Base-by-base conservation (phyloP, 805 yeast species). In the Wickerhamiella sergipiensis region DNA sequence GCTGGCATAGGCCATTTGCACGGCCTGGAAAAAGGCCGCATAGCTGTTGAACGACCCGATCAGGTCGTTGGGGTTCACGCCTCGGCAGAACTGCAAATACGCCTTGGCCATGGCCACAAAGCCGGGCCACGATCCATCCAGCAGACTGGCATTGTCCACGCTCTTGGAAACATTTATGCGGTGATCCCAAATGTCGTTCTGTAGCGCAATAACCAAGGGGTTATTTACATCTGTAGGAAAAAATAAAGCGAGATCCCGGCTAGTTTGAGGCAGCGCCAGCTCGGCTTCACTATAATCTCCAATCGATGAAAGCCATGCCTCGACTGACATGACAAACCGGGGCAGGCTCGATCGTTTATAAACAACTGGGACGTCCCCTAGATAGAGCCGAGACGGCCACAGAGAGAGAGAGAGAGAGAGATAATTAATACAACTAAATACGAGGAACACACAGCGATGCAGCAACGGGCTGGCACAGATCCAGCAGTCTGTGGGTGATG, bases 41-140 rank as follows among this genome's bases (percentile, higher is more conserved):
- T 71, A 75, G 23, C 77, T 62, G 54, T 78, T 83, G 57, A 75
- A 78, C 39, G 80, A 72, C 33, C 68, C 71, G 45, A 69, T 61
- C 7, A 67, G 51, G 2, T 80, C 71, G 68, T 75, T 67, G 0
- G 85, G 81, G 57, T 79, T 71, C 22, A 79, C 63, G 52, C 77
- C 75, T 42, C 72, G 64, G 52, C 78, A 67, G 49, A 76, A 68
- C 36, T 61, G 59, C 13, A 81, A 59, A 59, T 78, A 81, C 1
- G 78, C 66, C 1, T 61, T 60, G 1, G 74, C 67, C 57, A 79
- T 66, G 46, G 71, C 74, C 43, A 69, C 71, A 54, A 80, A 77
- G 6, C 78, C 76, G 5, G 67, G 65, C 64, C 70, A 68, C 26
- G 68, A 63, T 45, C 68, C 69, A 12, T 63, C 61, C 18, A 65